A percentile compares a stretch with the other conserved stretches of the same genome.
phyloP scores from a whole-genome alignment of 148 eudicot species.

The Bassia scoparia region DNA sequence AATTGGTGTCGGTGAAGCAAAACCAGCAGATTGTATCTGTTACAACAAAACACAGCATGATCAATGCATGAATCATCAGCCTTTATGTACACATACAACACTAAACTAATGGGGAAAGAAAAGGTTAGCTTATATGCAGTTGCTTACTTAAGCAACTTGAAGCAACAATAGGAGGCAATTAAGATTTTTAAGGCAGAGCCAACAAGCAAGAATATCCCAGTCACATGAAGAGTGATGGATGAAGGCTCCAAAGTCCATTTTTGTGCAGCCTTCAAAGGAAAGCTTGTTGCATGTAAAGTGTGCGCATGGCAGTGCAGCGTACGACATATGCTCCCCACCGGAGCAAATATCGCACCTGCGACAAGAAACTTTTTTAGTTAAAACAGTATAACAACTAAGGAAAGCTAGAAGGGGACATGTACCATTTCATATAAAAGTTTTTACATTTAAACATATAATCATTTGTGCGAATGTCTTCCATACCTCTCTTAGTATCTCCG shows the following conservation, averaged over 20 bases:
- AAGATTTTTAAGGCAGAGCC: slow-evolving; percentile 74
- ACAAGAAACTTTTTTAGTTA: slow-evolving; percentile 63
- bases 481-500: slow-evolving; percentile 89
- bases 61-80: slow-evolving; percentile 8
- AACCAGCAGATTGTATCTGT: slow-evolving; percentile 86
- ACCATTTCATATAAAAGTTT: slow-evolving; percentile 1
- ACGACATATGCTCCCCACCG: slow-evolving; percentile 99
- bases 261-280: slow-evolving; percentile 91
- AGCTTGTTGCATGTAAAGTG: slow-evolving; percentile 57
- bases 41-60: slow-evolving; percentile 23
- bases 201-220: slow-evolving; percentile 83
- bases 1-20: slow-evolving; percentile 88
- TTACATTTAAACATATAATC: background rate
- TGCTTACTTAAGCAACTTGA: slow-evolving; percentile 99
- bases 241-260: slow-evolving; percentile 93
- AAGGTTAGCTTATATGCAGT: slow-evolving; percentile 49
- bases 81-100: slow-evolving; percentile 5
- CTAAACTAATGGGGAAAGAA: slow-evolving; percentile 19
- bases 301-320: slow-evolving; percentile 96
- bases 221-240: slow-evolving; percentile 79
- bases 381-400: slow-evolving; percentile 7
- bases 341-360: slow-evolving; percentile 99
- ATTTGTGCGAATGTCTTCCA: slow-evolving; percentile 13
- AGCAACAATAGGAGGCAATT: slow-evolving; percentile 84
- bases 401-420: slow-evolving; percentile 13